Percentiles rank a stretch among this genome's conserved stretches.
These are phyloP conservation scores for Coemansia sp. DNA, from an alignment of 192 early-diverging fungal genomes.

Conservation along the genomic window DNA sequence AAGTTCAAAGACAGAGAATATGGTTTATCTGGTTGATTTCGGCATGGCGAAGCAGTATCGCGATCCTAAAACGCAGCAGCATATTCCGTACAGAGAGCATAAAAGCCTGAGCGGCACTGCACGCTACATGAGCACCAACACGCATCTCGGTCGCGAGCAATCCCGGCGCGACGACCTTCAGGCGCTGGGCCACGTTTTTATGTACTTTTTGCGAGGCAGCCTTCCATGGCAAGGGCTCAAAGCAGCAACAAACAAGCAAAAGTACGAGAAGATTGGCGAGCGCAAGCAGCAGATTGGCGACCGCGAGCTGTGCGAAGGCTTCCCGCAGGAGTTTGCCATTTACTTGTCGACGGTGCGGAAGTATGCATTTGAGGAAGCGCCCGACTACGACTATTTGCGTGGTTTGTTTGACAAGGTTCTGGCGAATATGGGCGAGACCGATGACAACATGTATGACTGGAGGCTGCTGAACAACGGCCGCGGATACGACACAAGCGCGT, in stretches of 20 bases:
- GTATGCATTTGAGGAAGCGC: conserved; percentile 94
- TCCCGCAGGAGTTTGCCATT: conserved; percentile 89
- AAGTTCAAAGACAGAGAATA: conserved; percentile 59
- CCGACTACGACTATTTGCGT: conserved; percentile 93
- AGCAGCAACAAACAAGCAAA: conserved; percentile 98
- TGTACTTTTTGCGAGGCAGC: conserved; percentile 94
- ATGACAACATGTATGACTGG: conserved; percentile 97
- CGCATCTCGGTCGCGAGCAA: conserved; percentile 97
- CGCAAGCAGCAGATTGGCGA: conserved; percentile 91
- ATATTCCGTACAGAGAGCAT: conserved; percentile 97
- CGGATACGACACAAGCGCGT: conserved; percentile 50
- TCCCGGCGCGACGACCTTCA: conserved; percentile 96
- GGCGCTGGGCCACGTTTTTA: conserved; percentile 96
- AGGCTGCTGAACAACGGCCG: conserved; percentile 57
- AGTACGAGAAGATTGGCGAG: conserved; percentile 99
- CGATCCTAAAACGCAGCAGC: conserved; percentile 93
- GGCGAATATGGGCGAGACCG: conserved; percentile 66
- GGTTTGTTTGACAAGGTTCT: conserved; percentile 81
- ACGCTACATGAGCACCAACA: conserved; percentile 98
- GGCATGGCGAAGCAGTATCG: conserved; percentile 98
- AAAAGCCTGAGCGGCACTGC: conserved; percentile 94
- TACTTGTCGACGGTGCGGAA: conserved; percentile 90
- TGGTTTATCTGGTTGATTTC: conserved; percentile 93
- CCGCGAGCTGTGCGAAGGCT: conserved; percentile 87
- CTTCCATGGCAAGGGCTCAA: conserved; percentile 98